phyloP scores from a whole-genome alignment of 345 rosid genomes.

The Carallia pectinifolia region DNA sequence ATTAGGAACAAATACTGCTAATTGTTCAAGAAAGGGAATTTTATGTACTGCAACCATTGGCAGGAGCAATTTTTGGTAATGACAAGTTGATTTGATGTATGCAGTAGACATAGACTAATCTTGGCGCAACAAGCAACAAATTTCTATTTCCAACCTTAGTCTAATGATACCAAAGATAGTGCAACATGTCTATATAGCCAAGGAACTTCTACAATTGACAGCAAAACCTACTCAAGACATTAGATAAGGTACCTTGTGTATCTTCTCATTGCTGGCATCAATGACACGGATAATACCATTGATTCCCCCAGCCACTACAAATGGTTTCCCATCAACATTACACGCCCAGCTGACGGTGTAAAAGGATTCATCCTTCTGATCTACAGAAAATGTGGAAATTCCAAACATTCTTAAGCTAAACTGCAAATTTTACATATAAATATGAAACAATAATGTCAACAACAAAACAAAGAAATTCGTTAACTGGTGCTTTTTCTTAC shows the following conservation, averaged over 20 bases:
- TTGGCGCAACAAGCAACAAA: no score
- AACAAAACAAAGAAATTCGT: not conserved
- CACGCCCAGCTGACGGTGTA: constrained; percentile 95
- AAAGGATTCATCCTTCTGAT: constrained; percentile 97
- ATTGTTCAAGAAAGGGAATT: no score
- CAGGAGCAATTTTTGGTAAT: no score
- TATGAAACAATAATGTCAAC: not conserved
- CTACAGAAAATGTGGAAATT: constrained; percentile 50
- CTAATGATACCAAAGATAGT: not conserved
- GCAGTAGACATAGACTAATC: no score
- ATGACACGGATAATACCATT: constrained; percentile 90
- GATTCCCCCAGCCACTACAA: constrained; percentile 79
- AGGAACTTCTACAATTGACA: not conserved
- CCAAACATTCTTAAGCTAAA: constrained; percentile 29
- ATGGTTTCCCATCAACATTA: constrained; percentile 60
- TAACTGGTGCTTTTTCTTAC: constrained; percentile 38
- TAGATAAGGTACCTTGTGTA: constrained; percentile 61
- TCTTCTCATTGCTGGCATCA: constrained; percentile 71
- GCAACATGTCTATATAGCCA: not conserved
- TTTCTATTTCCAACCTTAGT: not conserved
- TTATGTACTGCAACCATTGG: no score
- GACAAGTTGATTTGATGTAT: no score
- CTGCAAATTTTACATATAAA: constrained; percentile 9
- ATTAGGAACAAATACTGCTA: not conserved
- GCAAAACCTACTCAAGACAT: not conserved